Conservation (phyloP, 1,284 basidiomycete genomes). For the Fistulinella cinereoalba region DNA sequence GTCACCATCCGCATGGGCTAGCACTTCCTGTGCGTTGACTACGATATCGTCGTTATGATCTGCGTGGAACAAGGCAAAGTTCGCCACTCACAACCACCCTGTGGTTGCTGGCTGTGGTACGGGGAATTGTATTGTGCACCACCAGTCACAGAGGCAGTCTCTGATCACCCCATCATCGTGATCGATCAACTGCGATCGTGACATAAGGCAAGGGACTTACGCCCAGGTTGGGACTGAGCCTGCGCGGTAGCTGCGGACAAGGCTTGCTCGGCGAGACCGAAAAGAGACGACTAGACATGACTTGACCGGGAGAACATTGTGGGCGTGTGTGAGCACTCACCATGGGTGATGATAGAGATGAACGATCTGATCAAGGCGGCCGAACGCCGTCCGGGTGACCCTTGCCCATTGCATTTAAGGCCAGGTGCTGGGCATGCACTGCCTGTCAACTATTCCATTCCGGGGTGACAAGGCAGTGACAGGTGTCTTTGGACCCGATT, state of each 20-base stretch:
- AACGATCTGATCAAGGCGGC: slow-evolving; percentile 5
- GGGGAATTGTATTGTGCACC: slow-evolving; percentile 60
- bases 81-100: slow-evolving; percentile 34
- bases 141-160: slow-evolving; percentile 45
- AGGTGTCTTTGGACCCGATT: slow-evolving; percentile 16
- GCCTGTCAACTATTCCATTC: slow-evolving; percentile 25
- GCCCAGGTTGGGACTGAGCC: slow-evolving; percentile 34
- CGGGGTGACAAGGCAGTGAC: slow-evolving; percentile 20
- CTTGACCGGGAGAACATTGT: slow-evolving; percentile 1
- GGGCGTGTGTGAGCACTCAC: not conserved
- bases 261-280: slow-evolving; percentile 64
- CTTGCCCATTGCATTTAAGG: slow-evolving; percentile 13
- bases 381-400: slow-evolving; percentile 11
- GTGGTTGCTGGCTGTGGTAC: slow-evolving; percentile 34
- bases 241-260: slow-evolving; percentile 22
- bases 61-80: not conserved
- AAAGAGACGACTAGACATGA: slow-evolving; percentile 52
- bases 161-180: slow-evolving; percentile 14
- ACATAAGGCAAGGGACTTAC: slow-evolving; percentile 13
- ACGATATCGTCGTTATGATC: slow-evolving; percentile 3
- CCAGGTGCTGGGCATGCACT: slow-evolving; percentile 11
- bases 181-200: slow-evolving; percentile 8
- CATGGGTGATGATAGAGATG: slow-evolving; percentile 5
- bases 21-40: slow-evolving; percentile 63
- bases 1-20: slow-evolving; percentile 37